Percentiles rank a stretch among this genome's conserved stretches.
phyloP scores from a whole-genome alignment of 139 green algal genomes.

The Haematococcus lacustris region DNA sequence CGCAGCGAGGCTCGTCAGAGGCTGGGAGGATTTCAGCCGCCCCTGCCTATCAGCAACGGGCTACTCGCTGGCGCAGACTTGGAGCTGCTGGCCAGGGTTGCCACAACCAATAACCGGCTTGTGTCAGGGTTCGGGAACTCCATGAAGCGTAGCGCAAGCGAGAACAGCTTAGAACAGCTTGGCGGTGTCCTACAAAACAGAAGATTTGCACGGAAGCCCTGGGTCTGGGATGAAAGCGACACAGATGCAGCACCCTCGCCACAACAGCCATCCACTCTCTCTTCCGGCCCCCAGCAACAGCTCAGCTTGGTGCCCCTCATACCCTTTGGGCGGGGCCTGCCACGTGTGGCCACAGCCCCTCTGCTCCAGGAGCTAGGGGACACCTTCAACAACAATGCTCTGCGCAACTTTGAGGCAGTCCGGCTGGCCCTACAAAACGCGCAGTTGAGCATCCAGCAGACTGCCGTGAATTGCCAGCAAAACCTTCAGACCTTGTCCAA shows the following conservation, averaged over 20 bases:
- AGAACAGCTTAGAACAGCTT: constrained; percentile 30
- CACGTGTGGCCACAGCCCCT: constrained; percentile 15
- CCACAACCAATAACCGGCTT: not conserved
- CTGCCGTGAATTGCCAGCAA: constrained; percentile 47
- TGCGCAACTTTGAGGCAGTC: constrained; percentile 37
- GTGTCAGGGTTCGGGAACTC: not conserved
- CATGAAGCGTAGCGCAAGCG: constrained; percentile 40
- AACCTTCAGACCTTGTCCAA: constrained; percentile 46
- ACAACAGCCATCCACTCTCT: not conserved
- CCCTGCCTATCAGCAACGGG: constrained; percentile 12
- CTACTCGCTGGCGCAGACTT: constrained; percentile 28
- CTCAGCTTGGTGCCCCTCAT: not conserved
- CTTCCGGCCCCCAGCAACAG: not conserved
- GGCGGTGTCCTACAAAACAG: constrained; percentile 6
- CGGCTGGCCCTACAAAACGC: constrained; percentile 35
- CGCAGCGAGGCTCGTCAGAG: constrained; percentile 27
- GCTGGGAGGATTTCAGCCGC: constrained; percentile 31
- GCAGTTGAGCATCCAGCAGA: constrained; percentile 49
- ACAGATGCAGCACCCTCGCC: not conserved
- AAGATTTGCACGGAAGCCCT: constrained; percentile 1
- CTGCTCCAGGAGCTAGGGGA: constrained; percentile 19
- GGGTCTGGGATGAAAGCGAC: not conserved
- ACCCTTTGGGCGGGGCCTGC: not conserved
- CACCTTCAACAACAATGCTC: constrained; percentile 11
- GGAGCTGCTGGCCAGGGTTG: constrained; percentile 16